Base-by-base conservation (phyloP, 345 rosid genomes). In the Camelina sativa region DNA sequence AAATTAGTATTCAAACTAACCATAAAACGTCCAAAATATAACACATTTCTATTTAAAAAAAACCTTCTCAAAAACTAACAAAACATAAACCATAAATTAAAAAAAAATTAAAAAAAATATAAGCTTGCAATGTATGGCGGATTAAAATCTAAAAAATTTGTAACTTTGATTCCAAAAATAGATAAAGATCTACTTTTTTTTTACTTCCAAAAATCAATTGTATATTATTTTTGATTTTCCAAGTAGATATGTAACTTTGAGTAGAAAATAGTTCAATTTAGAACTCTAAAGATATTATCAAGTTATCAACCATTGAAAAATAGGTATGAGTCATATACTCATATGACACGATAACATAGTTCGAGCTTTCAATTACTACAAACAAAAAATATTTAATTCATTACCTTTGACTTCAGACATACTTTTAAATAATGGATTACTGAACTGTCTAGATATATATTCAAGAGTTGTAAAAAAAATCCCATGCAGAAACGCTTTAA, bases 351-450 rank as follows among this genome's bases (percentile, higher is more conserved):
- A 53, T 10, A 15, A 17, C 17, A 38, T 52, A 62, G 2, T n/a
- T 48, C 7, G 23, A 60, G 6, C 7, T 12, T 50, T 62, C n/a
- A 51, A n/a, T 71, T 58, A 48, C 67, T 34, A 48, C 9, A 70
- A 9, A 59, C 23, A 51, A 61, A 47, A 46, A 3, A 1, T 34
- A 69, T 53, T 38, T 28, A 54, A 38, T 62, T 51, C 1, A 12
- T 52, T 28, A 40, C 12, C 43, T 62, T 72, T 62, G 69, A 72
- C 55, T 62, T 52, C 69, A 72, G 59, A 71, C 16, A 34, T 46
- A 15, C 3, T 44, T 11, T 12, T 48, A 3, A 32, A 17, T 4
- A 13, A 32, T 65, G 30, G 30, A 28, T 58, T 17, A 4, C 46
- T 48, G 35, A 47, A 34, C 35, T 19, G 30, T 43, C 19, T 7